phyloP scores from a whole-genome alignment of 108 stramenopile species.

The Thalassiosira profunda region DNA sequence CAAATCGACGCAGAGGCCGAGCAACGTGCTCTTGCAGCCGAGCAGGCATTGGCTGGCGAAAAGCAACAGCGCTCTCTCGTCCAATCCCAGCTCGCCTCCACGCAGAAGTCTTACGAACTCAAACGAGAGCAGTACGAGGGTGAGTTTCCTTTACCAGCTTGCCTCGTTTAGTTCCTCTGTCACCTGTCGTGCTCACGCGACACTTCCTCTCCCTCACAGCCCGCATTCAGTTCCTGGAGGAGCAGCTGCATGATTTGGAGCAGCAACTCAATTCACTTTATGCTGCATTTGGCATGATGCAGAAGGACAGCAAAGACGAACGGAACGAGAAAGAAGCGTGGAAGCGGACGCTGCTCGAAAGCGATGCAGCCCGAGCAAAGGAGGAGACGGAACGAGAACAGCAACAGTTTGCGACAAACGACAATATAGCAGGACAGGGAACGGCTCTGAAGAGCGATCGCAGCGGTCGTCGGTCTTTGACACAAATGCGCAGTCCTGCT shows the following conservation, averaged over 20 bases:
- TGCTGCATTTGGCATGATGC: conserved; percentile 65
- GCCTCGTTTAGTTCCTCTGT: too few species aligned
- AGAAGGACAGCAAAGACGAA: conserved; percentile 52
- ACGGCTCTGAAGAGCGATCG: neutral
- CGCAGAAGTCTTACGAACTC: conserved; percentile 54
- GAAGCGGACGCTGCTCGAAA: conserved; percentile 33
- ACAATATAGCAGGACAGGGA: neutral
- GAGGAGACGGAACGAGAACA: conserved; percentile 17
- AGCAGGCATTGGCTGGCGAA: conserved; percentile 48
- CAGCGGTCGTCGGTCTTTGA: conserved; percentile 1
- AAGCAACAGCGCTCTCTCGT: conserved; percentile 26
- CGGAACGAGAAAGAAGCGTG: conserved; percentile 22
- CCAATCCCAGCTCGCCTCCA: conserved; percentile 27
- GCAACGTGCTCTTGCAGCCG: conserved; percentile 37
- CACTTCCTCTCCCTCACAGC: too few species aligned
- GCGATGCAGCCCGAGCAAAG: conserved; percentile 38
- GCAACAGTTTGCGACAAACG: neutral
- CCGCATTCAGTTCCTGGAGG: conserved; percentile 64
- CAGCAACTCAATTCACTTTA: conserved; percentile 77
- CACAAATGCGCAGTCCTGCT: neutral
- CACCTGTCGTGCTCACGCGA: too few species aligned
- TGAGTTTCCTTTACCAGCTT: too few species aligned
- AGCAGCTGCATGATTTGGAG: conserved; percentile 70
- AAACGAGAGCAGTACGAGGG: conserved; percentile 60
- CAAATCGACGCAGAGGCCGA: neutral